Evolutionary conservation across 768 basidiomycete species (phyloP).

Genomic region (Obba rivulosa): DNA sequence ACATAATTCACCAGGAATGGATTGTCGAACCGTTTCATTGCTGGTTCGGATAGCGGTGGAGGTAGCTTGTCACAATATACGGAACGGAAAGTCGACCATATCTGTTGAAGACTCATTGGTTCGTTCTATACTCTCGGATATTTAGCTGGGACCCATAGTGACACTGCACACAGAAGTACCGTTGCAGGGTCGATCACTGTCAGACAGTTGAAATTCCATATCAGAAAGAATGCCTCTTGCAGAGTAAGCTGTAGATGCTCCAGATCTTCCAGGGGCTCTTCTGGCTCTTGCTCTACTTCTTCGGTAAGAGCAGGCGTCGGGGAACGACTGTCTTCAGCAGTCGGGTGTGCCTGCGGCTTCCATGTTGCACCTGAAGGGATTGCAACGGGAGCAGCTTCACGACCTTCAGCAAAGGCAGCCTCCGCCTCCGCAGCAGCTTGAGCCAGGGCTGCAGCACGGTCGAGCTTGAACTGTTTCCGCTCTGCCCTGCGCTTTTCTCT

Average conservation of each 20-base stretch:
- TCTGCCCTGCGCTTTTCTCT: constrained; percentile 84
- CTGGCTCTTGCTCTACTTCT: constrained; percentile 31
- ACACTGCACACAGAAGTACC: constrained; percentile 36
- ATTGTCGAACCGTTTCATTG: constrained; percentile 64
- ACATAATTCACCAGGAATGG: constrained; percentile 89
- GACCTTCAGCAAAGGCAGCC: constrained; percentile 65
- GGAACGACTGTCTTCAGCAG: constrained; percentile 15
- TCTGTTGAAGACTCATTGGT: constrained; percentile 48
- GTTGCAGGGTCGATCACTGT: constrained; percentile 59
- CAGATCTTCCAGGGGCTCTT: constrained; percentile 59
- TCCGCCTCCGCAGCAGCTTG: constrained; percentile 78
- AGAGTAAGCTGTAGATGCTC: constrained; percentile 91
- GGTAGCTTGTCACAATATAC: constrained; percentile 36
- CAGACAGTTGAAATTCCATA: constrained; percentile 81
- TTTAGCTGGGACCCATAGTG: neutral
- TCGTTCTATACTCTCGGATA: constrained; percentile 35
- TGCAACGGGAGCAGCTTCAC: constrained; percentile 51
- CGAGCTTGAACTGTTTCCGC: constrained; percentile 88
- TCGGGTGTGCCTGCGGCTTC: constrained; percentile 43
- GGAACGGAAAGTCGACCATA: constrained; percentile 63
- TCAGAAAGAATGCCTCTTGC: constrained; percentile 84
- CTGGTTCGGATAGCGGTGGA: constrained; percentile 5
- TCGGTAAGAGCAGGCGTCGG: constrained; percentile 24
- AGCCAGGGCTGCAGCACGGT: constrained; percentile 85
- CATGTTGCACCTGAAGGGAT: constrained; percentile 82